Evolutionary conservation across 805 yeast species (phyloP), one percentile per base, ranked within the genome.

Genomic region (Yamadazyma phyllophila): DNA sequence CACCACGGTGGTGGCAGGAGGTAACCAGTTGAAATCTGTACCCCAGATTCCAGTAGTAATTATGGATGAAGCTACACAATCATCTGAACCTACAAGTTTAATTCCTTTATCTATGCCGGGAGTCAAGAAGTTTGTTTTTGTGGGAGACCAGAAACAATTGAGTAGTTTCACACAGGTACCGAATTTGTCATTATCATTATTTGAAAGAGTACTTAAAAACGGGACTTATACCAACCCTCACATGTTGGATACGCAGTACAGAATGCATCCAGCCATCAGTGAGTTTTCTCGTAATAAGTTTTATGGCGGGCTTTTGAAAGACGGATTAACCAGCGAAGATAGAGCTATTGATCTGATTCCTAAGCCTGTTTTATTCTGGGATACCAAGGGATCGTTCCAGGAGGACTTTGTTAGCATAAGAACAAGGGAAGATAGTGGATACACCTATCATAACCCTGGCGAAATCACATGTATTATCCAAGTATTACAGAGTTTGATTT

Each of bases 21-120:
- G 86, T 2, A 74, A 79, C 36, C 80, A 77, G 53, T 64, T 85
- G 52, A 82, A 81, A 53, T 69, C 76, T 11, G 66, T 83, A 8
- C 67, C 71, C 32, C 76, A 72, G 51, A 60, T 77, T 50, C 88
- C 88, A 1, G 82, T 82, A 2, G 85, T 85, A 5, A 83, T 85
- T 27, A 81, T 85, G 85, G 91, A 85, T 66, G 91, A 85, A 64
- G 78, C 88, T 3, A 84, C 90, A 0, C 90, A 84, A 54, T 82
- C 90, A 0, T 80, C 88, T 0, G 92, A 85, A 52, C 85, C 89
- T 6, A 71, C 81, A 1, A 80, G 88, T 0, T 67, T 85, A 51
- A 85, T 85, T 45, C 90, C 91, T 9, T 65, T 85, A 48, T 81
- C 87, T 6, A 76, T 83, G 71, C 77, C 81, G 3, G 86, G 85